Base-by-base conservation (phyloP, 345 rosid genomes). In the Lumnitzera racemosa region DNA sequence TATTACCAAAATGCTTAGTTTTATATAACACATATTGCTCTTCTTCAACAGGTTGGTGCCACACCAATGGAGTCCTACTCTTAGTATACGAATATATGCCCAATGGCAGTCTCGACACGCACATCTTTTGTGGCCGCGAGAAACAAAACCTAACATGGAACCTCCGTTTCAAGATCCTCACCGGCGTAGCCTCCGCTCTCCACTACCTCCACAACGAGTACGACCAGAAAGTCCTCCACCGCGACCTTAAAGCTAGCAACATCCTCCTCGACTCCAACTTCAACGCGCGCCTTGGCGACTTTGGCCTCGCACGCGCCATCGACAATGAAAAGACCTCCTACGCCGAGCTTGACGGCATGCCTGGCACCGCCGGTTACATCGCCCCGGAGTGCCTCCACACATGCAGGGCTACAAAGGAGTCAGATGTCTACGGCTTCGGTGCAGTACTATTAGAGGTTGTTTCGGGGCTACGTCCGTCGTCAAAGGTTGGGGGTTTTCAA, bases 171-270 rank as follows among this genome's bases (percentile, higher is more conserved):
- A 78, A 74, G 57, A 71, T 85, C 63, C 58, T 80, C 15, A 56
- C 80, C 0, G 86, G 83, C n/a, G 73, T 78, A 9, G 81, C 82
- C 2, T 74, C 82, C 0, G 86, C 88, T 15, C 66, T 85, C 13
- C 81, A 82, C 57, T 85, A 85, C 69, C 78, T 85, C 55, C 88
- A 85, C 47, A 63, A 85, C 8, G 87, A 81, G 59, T 85, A 76
- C 29, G 86, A 82, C 58, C 78, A 82, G 46, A 82, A 57, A 57
- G 91, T 85, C 53, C 78, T 82, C 56, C 88, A 85, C 56, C 76
- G 82, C 1, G 88, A 82, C 80, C 87, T 85, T 41, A 85, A 85
- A 53, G 88, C 84, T 36, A 85, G 88, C 67, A 85, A 85, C 68
- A 68, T 85, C 29, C 58, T 85, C 77, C 70, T 85, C 20, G 91